Percentiles rank a stretch among this genome's conserved stretches.
These are phyloP conservation scores for Talaromyces proteolyticus DNA, from an alignment of 495 filamentous ascomycete species.

Conservation along the genomic window DNA sequence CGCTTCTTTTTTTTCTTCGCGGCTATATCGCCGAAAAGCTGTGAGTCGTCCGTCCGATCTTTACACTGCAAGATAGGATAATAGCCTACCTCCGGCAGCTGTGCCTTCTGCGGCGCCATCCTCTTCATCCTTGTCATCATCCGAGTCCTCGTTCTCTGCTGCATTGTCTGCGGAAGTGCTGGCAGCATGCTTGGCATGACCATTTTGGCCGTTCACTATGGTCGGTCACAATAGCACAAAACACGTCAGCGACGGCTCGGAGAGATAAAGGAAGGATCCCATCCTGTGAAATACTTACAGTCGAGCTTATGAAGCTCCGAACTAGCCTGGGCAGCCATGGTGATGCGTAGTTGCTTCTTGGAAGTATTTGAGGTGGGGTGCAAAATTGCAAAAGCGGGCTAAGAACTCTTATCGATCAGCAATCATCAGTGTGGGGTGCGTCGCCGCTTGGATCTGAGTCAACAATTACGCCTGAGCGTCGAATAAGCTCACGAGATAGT, in stretches of 20 bases:
- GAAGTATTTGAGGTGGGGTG: background rate
- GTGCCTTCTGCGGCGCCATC: slow-evolving; percentile 31
- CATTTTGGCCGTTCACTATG: slow-evolving; percentile 44
- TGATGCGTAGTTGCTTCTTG: slow-evolving; percentile 9
- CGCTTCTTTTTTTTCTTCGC: slow-evolving; percentile 82
- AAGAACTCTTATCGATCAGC: too few species aligned
- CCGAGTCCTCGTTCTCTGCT: slow-evolving; percentile 60
- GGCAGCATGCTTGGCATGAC: slow-evolving; percentile 29
- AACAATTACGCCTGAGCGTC: too few species aligned
- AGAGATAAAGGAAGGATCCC: too few species aligned
- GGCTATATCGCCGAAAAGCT: slow-evolving; percentile 15
- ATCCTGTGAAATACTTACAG: slow-evolving; percentile 36
- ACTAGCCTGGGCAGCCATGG: slow-evolving; percentile 48
- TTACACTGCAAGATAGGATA: background rate
- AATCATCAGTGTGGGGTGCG: too few species aligned
- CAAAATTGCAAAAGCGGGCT: slow-evolving; percentile 1
- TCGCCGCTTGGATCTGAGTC: too few species aligned
- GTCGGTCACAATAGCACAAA: slow-evolving; percentile 5
- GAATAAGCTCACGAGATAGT: too few species aligned
- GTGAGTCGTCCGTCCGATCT: background rate
- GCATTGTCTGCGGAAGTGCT: slow-evolving; percentile 33
- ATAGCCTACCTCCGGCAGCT: slow-evolving; percentile 33
- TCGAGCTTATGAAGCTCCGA: slow-evolving; percentile 48
- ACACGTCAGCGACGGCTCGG: too few species aligned
- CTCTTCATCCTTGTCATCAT: slow-evolving; percentile 54